Conservation (phyloP, 2,329 filamentous ascomycete species). For the Fusarium sp. region DNA sequence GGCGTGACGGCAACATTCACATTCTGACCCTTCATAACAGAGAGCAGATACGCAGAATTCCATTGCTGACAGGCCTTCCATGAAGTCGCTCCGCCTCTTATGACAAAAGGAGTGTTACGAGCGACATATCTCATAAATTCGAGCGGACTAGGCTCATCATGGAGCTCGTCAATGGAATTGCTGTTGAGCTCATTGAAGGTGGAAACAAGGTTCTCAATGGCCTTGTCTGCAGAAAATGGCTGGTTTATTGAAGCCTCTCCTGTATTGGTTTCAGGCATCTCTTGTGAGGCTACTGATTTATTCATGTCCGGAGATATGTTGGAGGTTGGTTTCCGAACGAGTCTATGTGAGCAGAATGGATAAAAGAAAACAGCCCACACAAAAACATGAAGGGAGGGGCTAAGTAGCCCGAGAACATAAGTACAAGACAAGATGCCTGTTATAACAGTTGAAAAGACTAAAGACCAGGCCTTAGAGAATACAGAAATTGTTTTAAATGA, state of each 20-base stretch:
- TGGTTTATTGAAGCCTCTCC: neutral
- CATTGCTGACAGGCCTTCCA: constrained; percentile 75
- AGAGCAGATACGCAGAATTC: constrained; percentile 69
- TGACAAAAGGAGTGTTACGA: constrained; percentile 78
- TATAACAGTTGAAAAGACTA: neutral
- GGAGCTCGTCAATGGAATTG: constrained; percentile 67
- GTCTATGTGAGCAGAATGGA: neutral
- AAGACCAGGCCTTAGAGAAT: neutral
- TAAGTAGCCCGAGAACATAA: neutral
- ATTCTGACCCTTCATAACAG: constrained; percentile 62
- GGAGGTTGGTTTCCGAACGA: neutral
- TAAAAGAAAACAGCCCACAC: neutral
- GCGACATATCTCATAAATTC: constrained; percentile 84
- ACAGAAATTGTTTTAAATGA: neutral
- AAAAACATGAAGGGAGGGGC: neutral
- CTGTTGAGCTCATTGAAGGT: constrained; percentile 81
- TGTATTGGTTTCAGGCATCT: neutral
- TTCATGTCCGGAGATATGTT: neutral
- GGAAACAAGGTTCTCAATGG: constrained; percentile 64
- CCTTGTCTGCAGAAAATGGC: constrained; percentile 14
- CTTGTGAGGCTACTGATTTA: neutral
- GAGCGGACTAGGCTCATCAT: constrained; percentile 75
- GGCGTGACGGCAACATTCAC: constrained; percentile 87
- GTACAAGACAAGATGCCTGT: neutral
- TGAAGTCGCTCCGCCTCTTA: constrained; percentile 68